These are phyloP conservation scores for Prunus mume DNA, from an alignment of 306 rosid genomes.

Conservation along the genomic window DNA sequence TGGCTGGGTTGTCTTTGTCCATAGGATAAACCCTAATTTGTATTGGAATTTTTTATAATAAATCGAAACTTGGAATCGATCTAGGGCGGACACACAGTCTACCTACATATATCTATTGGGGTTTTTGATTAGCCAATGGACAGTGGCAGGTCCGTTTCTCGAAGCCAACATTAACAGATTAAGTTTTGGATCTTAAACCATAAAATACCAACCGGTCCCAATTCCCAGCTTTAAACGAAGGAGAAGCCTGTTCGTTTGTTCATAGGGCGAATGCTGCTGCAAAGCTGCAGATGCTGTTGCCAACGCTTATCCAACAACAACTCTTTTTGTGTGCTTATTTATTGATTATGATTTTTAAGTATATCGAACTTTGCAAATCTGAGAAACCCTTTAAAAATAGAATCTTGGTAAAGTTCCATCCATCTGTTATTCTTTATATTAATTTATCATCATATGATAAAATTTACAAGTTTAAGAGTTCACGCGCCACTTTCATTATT, in stretches of 20 bases:
- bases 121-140: not conserved
- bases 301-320: not conserved
- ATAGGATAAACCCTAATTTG: not conserved
- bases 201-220: not conserved
- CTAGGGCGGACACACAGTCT: too few species aligned
- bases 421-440: too few species aligned
- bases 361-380: not conserved
- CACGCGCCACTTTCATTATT: not conserved
- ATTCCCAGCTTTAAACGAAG: conserved; percentile 34
- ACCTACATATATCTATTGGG: too few species aligned
- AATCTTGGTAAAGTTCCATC: conserved; percentile 12
- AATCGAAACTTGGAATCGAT: too few species aligned
- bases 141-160: not conserved
- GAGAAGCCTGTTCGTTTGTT: conserved; percentile 6
- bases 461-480: not conserved
- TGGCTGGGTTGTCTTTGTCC: not conserved
- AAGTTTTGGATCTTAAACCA: conserved; percentile 3
- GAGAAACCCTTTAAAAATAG: not conserved
- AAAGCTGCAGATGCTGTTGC: conserved; percentile 18
- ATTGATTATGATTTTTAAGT: not conserved
- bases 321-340: not conserved
- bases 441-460: too few species aligned
- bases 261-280: conserved; percentile 7
- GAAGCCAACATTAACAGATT: not conserved
- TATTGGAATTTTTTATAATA: too few species aligned